These are phyloP conservation scores for Kuraishia floccosa DNA, from an alignment of 805 yeast genomes.

Conservation along the genomic window DNA sequence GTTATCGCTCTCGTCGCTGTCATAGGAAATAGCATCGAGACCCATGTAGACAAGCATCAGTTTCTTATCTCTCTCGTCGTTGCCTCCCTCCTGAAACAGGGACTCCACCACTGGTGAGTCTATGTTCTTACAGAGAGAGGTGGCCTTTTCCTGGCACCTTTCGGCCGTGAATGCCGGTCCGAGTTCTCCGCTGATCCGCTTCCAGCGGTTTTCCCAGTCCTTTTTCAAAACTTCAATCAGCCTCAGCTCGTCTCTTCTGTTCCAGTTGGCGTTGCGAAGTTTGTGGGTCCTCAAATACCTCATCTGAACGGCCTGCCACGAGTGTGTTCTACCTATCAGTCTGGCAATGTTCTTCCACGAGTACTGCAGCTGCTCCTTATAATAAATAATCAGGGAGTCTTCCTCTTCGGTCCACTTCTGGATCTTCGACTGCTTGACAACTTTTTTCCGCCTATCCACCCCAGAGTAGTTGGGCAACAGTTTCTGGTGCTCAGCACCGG, in stretches of 20 bases:
- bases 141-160: conserved; percentile 17
- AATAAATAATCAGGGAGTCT: conserved; percentile 22
- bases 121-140: conserved; percentile 19
- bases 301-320: conserved; percentile 38
- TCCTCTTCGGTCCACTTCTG: conserved; percentile 22
- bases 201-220: conserved; percentile 31
- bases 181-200: conserved; percentile 20
- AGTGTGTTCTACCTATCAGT: conserved; percentile 18
- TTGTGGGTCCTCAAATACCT: conserved; percentile 28
- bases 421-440: not conserved
- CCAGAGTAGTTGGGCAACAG: too few species aligned
- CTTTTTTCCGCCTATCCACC: too few species aligned
- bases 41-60: conserved; percentile 24
- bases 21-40: conserved; percentile 20
- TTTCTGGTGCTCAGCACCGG: too few species aligned
- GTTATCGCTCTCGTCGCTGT: conserved; percentile 11
- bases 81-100: conserved; percentile 18
- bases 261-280: conserved; percentile 21
- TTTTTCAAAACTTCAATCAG: conserved; percentile 18
- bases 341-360: conserved; percentile 27
- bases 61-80: conserved; percentile 19
- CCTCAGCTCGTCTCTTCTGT: conserved; percentile 19
- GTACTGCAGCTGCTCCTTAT: conserved; percentile 21
- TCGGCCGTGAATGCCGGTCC: conserved; percentile 16
- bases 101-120: conserved; percentile 12